Base-by-base conservation (phyloP, 2,329 filamentous ascomycete genomes). In the Phoma sp. region DNA sequence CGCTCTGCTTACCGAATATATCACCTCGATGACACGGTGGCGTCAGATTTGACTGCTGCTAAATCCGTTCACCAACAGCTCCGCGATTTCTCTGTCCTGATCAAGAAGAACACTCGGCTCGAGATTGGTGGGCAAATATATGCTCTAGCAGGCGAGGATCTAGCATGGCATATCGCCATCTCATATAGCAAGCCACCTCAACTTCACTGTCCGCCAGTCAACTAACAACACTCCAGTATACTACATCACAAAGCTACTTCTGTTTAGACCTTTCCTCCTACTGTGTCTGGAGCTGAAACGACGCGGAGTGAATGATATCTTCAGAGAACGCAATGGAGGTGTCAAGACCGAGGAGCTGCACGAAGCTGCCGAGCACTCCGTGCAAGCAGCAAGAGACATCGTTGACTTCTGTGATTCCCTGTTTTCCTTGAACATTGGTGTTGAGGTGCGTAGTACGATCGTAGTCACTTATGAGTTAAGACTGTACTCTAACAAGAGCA, bases 111-210 rank as follows among this genome's bases (percentile, higher is more conserved):
- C 1, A 39, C 36, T 21, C 27, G 33, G 9, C 17, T 52, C 12
- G 37, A 44, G 3, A 44, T 57, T 32, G 54, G 54, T 9, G 47
- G 54, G 8, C 43, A 38, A 12, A 15, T 57, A 10, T 52, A 48
- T 10, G 32, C 54, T 3, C 24, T 57, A 22, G 31, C 43, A 24
- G 54, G 54, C 12, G 54, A 52, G 5, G 35, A 43, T 27, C 38
- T 57, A 4, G 17, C 43, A 15, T 57, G 54, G 54, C 54, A 57
- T 15, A 57, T 57, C 24, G 35, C 33, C 19, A 29, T 57, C 5
- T 48, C 54, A 35, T 57, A 57, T 15, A 22, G 54, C 40, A 39
- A 31, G 39, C 13, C 15, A 33, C 0, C 10, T 15, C n/a, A 2
- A 7, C 3, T 3, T 29, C 15, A n/a, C 2, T 10, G n/a, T 7